Conservation (phyloP, 306 rosid genomes). For the Ormosia semicastrata region DNA sequence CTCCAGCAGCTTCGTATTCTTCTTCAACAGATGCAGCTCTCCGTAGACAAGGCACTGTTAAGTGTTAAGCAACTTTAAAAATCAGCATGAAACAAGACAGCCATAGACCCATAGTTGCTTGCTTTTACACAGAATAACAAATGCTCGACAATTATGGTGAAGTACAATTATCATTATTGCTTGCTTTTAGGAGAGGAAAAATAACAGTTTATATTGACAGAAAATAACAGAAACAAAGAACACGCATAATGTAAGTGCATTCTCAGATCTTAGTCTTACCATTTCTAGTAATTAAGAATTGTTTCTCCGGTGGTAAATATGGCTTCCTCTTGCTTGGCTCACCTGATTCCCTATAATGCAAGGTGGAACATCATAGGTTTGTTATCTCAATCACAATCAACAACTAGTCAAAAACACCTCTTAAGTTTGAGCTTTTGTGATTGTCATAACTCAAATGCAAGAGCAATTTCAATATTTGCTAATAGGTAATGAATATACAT, state of each 20-base stretch:
- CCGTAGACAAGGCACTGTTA: conserved; percentile 86
- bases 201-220: background rate
- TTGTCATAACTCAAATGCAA: background rate
- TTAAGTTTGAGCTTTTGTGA: background rate
- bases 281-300: conserved; percentile 86
- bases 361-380: background rate
- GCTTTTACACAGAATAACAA: background rate
- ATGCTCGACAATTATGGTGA: background rate
- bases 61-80: conserved; percentile 24
- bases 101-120: background rate
- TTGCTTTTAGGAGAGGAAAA: background rate
- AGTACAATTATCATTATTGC: background rate
- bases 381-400: background rate
- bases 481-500: conserved; percentile 1
- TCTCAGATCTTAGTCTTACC: conserved; percentile 44
- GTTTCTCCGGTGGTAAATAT: conserved; percentile 81
- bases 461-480: background rate
- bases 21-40: conserved; percentile 93
- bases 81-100: conserved; percentile 15
- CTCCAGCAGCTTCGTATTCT: conserved; percentile 97
- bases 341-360: conserved; percentile 80
- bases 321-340: conserved; percentile 91
- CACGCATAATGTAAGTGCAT: background rate
- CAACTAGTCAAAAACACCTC: background rate
- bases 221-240: background rate